A percentile compares a stretch with the other conserved stretches of the same genome.
These are phyloP conservation scores for Fusarium solani-melongenae DNA, from an alignment of 2,329 filamentous ascomycete species.

Conservation along the genomic window DNA sequence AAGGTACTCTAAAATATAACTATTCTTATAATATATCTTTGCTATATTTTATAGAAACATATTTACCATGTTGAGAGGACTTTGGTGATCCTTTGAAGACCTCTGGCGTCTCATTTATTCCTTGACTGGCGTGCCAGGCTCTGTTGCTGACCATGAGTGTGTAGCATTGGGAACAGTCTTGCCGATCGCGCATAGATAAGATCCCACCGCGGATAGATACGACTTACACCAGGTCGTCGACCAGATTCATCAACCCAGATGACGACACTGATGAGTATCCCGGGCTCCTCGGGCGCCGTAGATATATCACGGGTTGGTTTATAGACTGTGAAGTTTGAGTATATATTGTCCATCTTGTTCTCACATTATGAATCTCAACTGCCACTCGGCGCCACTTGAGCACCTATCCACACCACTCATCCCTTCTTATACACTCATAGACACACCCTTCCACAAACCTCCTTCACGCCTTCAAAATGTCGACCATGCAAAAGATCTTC, in stretches of 20 bases:
- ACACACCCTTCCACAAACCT: background rate
- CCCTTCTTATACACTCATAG: background rate
- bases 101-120: no score
- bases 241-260: background rate
- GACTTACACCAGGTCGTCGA: background rate
- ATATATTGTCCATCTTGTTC: background rate
- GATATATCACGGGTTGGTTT: background rate
- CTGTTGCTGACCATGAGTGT: background rate
- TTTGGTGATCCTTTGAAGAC: no score
- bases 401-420: background rate
- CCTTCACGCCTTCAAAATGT: background rate
- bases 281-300: background rate
- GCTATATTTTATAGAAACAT: no score
- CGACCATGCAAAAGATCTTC: background rate
- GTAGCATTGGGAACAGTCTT: background rate
- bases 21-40: no score
- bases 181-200: background rate
- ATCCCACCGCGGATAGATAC: background rate
- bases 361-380: background rate
- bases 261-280: background rate
- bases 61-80: no score
- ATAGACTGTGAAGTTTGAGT: background rate
- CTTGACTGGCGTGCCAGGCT: background rate
- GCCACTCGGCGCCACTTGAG: background rate
- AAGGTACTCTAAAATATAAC: no score